Conservation (phyloP, 345 rosid genomes). For the Draba incana region DNA sequence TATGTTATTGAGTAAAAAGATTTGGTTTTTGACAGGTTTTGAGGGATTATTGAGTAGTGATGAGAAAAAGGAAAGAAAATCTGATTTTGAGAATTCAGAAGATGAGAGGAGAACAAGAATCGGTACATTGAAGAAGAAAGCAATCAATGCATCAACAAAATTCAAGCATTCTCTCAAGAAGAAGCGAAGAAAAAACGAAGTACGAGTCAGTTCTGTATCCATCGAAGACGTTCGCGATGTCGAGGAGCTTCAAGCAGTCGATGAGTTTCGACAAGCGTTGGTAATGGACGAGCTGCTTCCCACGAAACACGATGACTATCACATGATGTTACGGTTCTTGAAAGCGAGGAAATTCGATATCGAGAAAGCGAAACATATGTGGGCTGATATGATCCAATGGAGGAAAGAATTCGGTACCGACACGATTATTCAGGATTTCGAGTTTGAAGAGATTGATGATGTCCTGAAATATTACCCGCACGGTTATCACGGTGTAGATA, state of each 20-base stretch:
- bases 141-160: conserved; percentile 83
- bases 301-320: conserved; percentile 77
- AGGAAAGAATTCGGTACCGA: conserved; percentile 90
- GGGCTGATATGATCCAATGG: conserved; percentile 99
- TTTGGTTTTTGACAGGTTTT: conserved; percentile 58
- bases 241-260: conserved; percentile 86
- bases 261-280: conserved; percentile 79
- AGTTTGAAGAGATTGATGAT: conserved; percentile 74
- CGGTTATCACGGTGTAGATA: conserved; percentile 95
- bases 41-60: conserved; percentile 91
- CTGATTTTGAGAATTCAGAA: conserved; percentile 97
- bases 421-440: conserved; percentile 86
- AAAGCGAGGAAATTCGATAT: conserved; percentile 93
- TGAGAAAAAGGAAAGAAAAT: conserved; percentile 89
- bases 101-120: conserved; percentile 97
- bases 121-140: conserved; percentile 92
- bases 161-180: conserved; percentile 93
- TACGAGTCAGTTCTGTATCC: conserved; percentile 94
- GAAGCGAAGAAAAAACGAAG: conserved; percentile 84
- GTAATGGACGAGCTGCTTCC: conserved; percentile 92
- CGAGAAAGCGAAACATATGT: conserved; percentile 95
- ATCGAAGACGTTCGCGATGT: conserved; percentile 96
- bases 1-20: neutral
- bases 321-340: conserved; percentile 87
- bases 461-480: conserved; percentile 86